Evolutionary conservation across 257 asterid species (phyloP).

Genomic region (Perilla frutescens): DNA sequence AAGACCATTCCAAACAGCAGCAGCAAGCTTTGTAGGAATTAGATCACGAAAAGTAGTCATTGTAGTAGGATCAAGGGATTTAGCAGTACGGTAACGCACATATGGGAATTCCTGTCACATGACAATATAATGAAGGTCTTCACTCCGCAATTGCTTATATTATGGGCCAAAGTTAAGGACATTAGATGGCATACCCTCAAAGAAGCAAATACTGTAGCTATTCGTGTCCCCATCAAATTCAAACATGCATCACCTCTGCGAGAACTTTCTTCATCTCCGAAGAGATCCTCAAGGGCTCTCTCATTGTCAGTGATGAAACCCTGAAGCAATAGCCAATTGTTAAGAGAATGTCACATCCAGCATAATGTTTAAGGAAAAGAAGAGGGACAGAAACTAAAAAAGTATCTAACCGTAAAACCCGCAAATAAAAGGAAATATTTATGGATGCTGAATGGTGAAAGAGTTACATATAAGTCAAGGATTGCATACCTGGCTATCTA

Average conservation of each 20-base stretch:
- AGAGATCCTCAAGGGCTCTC: conserved; percentile 94
- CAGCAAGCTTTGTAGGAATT: conserved; percentile 97
- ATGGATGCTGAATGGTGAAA: conserved; percentile 21
- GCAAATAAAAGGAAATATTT: background rate
- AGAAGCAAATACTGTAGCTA: conserved; percentile 96
- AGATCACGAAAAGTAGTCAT: conserved; percentile 95
- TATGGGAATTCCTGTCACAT: conserved; percentile 88
- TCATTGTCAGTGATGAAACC: conserved; percentile 94
- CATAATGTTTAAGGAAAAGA: conserved; percentile 19
- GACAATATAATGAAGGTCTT: conserved; percentile 29
- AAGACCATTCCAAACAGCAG: conserved; percentile 90
- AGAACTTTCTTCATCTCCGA: conserved; percentile 90
- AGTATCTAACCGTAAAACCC: background rate
- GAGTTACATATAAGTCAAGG: conserved; percentile 20
- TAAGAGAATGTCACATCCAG: conserved; percentile 23
- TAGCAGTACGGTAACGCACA: conserved; percentile 94
- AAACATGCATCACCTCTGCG: conserved; percentile 82
- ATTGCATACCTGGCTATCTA: conserved; percentile 87
- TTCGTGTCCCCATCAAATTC: conserved; percentile 85
- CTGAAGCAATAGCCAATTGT: conserved; percentile 42
- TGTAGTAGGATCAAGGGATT: conserved; percentile 89
- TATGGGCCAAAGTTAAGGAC: conserved; percentile 28
- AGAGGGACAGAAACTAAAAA: conserved; percentile 24
- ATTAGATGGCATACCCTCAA: conserved; percentile 64
- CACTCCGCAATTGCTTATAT: conserved; percentile 19